Conservation (phyloP, 345 rosid species). For the Physaria fendleri region DNA sequence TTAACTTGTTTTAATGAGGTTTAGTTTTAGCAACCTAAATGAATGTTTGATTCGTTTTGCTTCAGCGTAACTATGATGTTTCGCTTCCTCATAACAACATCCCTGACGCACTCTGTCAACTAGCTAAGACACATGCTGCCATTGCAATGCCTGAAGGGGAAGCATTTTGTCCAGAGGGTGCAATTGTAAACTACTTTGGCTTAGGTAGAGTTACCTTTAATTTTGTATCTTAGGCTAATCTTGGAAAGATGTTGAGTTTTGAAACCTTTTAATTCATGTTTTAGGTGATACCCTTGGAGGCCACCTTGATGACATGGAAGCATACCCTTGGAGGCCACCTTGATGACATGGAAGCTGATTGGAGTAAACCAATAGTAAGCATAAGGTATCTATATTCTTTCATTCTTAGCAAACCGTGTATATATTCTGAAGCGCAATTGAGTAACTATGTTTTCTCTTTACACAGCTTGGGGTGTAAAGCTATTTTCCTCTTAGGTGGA, state of each 20-base stretch:
- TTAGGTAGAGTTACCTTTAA: slow-evolving; percentile 37
- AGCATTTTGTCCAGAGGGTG: slow-evolving; percentile 84
- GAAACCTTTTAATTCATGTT: neutral
- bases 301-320: too few relatives aligned
- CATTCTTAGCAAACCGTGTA: neutral
- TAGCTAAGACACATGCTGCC: slow-evolving; percentile 65
- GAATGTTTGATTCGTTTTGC: neutral
- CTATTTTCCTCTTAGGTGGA: slow-evolving; percentile 90
- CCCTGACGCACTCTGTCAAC: slow-evolving; percentile 66
- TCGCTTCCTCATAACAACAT: slow-evolving; percentile 82
- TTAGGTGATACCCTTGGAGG: slow-evolving; percentile 94
- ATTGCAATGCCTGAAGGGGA: slow-evolving; percentile 73
- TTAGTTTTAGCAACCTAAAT: neutral
- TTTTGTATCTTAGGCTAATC: neutral
- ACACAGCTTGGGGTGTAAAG: slow-evolving; percentile 90
- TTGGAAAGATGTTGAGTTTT: neutral
- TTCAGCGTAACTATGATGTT: slow-evolving; percentile 66
- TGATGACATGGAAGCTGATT: slow-evolving; percentile 96
- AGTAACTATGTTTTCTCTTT: neutral
- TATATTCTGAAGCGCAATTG: neutral
- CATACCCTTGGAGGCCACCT: too few relatives aligned
- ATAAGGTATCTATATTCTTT: slow-evolving; percentile 49
- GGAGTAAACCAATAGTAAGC: slow-evolving; percentile 97
- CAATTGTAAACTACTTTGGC: slow-evolving; percentile 85
- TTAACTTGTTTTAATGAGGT: slow-evolving; percentile 1